Conservation (phyloP, 306 rosid species). For the Gynostemma pentaphyllum region DNA sequence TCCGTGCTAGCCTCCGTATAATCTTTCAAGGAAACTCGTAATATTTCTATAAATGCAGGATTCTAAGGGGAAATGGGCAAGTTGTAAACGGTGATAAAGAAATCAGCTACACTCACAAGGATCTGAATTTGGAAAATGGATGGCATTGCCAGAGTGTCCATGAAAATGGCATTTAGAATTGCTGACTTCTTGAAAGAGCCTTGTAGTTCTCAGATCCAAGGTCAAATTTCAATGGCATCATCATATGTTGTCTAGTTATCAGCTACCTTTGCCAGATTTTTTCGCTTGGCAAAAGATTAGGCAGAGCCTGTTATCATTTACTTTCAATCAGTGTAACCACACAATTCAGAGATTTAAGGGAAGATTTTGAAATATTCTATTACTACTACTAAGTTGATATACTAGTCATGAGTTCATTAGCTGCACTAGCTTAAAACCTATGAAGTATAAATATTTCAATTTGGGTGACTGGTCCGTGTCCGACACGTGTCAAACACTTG, state of each 20-base stretch:
- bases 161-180: no score
- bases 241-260: background rate
- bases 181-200: background rate
- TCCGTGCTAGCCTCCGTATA: no score
- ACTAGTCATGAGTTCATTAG: background rate
- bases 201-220: no score
- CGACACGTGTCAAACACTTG: no score
- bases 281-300: background rate
- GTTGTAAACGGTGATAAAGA: conserved; percentile 63
- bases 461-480: no score
- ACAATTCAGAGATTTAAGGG: background rate
- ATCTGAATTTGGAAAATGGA: conserved; percentile 17
- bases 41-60: conserved; percentile 42
- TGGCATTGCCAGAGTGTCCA: background rate
- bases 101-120: conserved; percentile 40
- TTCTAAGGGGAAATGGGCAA: conserved; percentile 74
- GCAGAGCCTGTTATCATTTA: background rate
- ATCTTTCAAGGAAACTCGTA: no score
- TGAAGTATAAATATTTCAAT: no score
- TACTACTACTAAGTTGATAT: background rate
- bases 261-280: background rate
- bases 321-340: background rate
- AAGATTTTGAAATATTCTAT: background rate
- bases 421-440: no score
- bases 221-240: no score